Evolutionary conservation across 352 stramenopile species (phyloP).

Genomic region (Pythium periplocum): DNA sequence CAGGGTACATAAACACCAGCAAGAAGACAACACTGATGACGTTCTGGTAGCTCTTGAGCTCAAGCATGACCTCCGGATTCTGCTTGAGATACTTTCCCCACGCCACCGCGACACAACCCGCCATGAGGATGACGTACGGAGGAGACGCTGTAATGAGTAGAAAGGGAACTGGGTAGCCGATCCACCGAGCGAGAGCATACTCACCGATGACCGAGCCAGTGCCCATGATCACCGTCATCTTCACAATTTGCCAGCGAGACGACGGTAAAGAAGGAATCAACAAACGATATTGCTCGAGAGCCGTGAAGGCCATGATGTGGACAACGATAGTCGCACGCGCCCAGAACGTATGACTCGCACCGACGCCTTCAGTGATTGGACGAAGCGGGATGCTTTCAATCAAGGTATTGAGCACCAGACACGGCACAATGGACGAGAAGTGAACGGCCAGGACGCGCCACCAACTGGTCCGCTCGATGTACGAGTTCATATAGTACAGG

Average conservation of each 20-base stretch:
- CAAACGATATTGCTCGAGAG: slow-evolving; percentile 4
- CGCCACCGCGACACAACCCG: background rate
- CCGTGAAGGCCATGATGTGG: slow-evolving; percentile 1
- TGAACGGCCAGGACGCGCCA: no score
- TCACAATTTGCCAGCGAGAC: slow-evolving; percentile 3
- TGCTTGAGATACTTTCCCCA: slow-evolving; percentile 2
- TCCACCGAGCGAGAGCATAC: background rate
- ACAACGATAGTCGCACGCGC: slow-evolving; percentile 1
- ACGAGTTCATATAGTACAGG: no score
- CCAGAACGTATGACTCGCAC: slow-evolving; percentile 4
- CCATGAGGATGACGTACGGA: slow-evolving; percentile 22
- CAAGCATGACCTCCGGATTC: background rate
- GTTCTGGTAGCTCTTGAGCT: slow-evolving; percentile 3
- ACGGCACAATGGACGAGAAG: no score
- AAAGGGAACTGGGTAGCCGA: slow-evolving; percentile 14
- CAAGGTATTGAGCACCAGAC: no score
- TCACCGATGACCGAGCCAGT: background rate
- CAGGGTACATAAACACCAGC: slow-evolving; percentile 10
- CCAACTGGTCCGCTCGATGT: no score
- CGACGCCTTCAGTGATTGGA: background rate
- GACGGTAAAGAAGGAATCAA: slow-evolving; percentile 2
- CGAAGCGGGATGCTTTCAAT: slow-evolving; percentile 7
- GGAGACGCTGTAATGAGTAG: slow-evolving; percentile 17
- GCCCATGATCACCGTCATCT: background rate
- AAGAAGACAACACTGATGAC: slow-evolving; percentile 2